phyloP scores from a whole-genome alignment of 768 basidiomycete species.

The Amanita thiersii region DNA sequence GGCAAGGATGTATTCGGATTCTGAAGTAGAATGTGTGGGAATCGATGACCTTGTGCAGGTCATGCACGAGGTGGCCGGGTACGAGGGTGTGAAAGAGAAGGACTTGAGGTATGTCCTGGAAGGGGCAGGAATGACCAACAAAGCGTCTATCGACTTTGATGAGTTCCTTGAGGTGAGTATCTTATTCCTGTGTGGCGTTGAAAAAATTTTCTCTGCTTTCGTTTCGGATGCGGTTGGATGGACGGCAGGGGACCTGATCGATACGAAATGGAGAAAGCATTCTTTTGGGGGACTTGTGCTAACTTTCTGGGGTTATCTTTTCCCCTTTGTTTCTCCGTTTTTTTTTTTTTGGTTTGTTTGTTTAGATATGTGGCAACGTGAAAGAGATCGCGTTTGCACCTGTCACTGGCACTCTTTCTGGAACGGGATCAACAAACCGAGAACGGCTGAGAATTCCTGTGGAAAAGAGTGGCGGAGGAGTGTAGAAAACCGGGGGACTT shows the following conservation, averaged over 20 bases:
- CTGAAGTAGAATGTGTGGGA: constrained; percentile 26
- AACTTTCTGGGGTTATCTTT: not conserved
- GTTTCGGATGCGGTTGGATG: not conserved
- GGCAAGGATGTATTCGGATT: constrained; percentile 17
- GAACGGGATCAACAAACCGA: constrained; percentile 10
- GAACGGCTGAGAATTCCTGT: constrained; percentile 39
- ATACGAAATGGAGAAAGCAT: not conserved
- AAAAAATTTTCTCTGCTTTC: constrained; percentile 2
- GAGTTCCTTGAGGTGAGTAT: constrained; percentile 78
- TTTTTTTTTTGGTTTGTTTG: not conserved
- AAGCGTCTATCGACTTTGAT: constrained; percentile 61
- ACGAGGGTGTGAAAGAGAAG: constrained; percentile 49
- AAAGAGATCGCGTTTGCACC: constrained; percentile 54
- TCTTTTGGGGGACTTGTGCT: not conserved
- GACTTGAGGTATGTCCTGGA: constrained; percentile 71
- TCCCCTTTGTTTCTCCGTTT: not conserved
- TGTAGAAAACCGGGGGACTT: constrained; percentile 17
- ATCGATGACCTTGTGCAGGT: constrained; percentile 28
- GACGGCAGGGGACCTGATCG: not conserved
- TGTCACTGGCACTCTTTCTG: constrained; percentile 10
- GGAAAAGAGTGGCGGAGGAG: constrained; percentile 48
- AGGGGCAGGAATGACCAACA: constrained; percentile 59
- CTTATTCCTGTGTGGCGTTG: not conserved
- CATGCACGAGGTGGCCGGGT: constrained; percentile 42
- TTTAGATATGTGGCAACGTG: constrained; percentile 64